Evolutionary conservation across 1,284 basidiomycete genomes (phyloP).

Genomic region (Cutaneotrichosporon sp.): DNA sequence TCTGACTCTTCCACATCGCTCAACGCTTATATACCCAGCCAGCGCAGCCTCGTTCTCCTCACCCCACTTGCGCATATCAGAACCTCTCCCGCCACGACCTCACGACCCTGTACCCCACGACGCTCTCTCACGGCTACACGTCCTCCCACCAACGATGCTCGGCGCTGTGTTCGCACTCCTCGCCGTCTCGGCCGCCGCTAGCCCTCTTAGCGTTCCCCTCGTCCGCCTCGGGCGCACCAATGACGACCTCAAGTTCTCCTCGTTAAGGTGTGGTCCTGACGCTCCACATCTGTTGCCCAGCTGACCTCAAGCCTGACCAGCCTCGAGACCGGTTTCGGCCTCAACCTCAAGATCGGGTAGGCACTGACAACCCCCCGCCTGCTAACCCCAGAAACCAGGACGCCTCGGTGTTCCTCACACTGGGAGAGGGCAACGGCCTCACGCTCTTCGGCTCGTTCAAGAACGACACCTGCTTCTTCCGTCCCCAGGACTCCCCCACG

Average conservation of each 20-base stretch:
- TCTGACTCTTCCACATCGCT: too few relatives aligned
- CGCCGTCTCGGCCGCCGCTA: neutral
- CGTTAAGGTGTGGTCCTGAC: neutral
- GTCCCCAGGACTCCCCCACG: neutral
- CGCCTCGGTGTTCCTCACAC: neutral
- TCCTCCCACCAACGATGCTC: too few relatives aligned
- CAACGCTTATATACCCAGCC: too few relatives aligned
- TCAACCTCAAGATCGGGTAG: neutral
- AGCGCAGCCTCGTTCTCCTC: too few relatives aligned
- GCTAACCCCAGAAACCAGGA: neutral
- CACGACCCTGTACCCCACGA: too few relatives aligned
- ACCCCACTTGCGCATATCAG: too few relatives aligned
- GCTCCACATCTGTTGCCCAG: neutral
- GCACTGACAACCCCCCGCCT: neutral
- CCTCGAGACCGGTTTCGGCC: neutral
- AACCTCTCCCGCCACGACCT: too few relatives aligned
- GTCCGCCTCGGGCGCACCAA: neutral
- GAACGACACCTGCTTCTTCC: neutral
- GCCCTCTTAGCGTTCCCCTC: neutral
- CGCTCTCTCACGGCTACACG: too few relatives aligned
- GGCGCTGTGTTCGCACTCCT: neutral
- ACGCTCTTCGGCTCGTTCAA: neutral
- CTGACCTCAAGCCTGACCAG: neutral
- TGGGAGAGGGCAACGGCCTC: neutral
- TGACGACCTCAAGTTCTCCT: neutral